Conservation (phyloP, 225 moss, liverwort and hornwort genomes). For the Lunularia cruciata region DNA sequence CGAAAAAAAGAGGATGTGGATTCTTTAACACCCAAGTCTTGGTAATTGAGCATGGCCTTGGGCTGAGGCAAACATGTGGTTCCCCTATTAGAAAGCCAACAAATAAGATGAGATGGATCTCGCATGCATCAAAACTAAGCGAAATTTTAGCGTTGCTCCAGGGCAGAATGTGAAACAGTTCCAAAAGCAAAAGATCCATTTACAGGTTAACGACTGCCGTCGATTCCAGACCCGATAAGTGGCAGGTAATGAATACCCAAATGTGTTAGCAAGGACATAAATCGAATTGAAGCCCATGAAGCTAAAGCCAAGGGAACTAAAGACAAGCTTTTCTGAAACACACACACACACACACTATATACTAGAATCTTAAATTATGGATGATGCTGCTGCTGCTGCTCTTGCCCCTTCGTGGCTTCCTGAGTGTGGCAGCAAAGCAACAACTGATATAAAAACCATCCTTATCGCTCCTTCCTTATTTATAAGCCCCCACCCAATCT, state of each 20-base stretch:
- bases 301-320: background rate
- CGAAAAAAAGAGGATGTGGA: background rate
- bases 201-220: background rate
- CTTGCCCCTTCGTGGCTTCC: too few relatives aligned
- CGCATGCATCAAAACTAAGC: background rate
- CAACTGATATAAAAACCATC: background rate
- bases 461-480: background rate
- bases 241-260: background rate
- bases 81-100: background rate
- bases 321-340: background rate
- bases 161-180: background rate
- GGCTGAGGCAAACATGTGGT: background rate
- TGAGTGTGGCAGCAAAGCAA: too few relatives aligned
- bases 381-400: too few relatives aligned
- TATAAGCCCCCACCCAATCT: background rate
- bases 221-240: background rate
- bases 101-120: background rate
- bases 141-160: background rate
- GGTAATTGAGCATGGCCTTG: background rate
- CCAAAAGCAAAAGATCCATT: background rate
- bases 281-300: background rate
- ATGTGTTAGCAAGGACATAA: background rate
- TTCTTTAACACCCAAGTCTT: background rate
- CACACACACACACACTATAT: too few relatives aligned
- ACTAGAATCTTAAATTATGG: too few relatives aligned